Evolutionary conservation across 306 rosid species (phyloP).

Genomic region (Vicia villosa): DNA sequence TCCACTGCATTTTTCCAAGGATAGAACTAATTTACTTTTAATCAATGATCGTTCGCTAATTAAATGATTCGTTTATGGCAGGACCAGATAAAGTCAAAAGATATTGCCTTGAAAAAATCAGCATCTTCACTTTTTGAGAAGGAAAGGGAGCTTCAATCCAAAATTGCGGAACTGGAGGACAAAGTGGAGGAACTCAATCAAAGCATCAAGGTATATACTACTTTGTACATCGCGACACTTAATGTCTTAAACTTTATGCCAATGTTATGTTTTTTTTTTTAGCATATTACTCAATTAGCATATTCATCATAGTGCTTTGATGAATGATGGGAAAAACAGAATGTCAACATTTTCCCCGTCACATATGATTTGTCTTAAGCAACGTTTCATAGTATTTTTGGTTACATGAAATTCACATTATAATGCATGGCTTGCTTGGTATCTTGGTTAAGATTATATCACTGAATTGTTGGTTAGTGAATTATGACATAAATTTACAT

Average conservation of each 20-base stretch:
- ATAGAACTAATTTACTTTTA: conserved; percentile 25
- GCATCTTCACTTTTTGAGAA: conserved; percentile 62
- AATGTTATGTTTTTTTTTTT: not conserved
- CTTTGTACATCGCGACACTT: not conserved
- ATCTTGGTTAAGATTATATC: conserved; percentile 26
- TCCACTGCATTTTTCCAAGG: conserved; percentile 25
- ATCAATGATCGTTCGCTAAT: not conserved
- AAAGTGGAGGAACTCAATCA: conserved; percentile 66
- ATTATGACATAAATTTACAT: conserved; percentile 4
- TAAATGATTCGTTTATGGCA: conserved; percentile 39
- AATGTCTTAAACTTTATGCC: not conserved
- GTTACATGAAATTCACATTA: conserved; percentile 23
- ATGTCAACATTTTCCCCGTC: not conserved
- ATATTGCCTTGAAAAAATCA: conserved; percentile 67
- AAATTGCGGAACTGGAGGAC: conserved; percentile 67
- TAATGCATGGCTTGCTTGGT: not conserved
- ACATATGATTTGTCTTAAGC: not conserved
- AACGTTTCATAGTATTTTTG: conserved; percentile 9
- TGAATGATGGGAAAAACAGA: conserved; percentile 18
- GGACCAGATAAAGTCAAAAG: conserved; percentile 70
- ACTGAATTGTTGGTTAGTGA: conserved; percentile 12
- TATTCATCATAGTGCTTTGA: conserved; percentile 13
- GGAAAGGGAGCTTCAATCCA: conserved; percentile 70
- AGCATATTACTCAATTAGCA: conserved; percentile 21
- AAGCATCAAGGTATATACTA: conserved; percentile 56